Conservation (phyloP, 164 flowering plant species). For the Cinnamomum chago region DNA sequence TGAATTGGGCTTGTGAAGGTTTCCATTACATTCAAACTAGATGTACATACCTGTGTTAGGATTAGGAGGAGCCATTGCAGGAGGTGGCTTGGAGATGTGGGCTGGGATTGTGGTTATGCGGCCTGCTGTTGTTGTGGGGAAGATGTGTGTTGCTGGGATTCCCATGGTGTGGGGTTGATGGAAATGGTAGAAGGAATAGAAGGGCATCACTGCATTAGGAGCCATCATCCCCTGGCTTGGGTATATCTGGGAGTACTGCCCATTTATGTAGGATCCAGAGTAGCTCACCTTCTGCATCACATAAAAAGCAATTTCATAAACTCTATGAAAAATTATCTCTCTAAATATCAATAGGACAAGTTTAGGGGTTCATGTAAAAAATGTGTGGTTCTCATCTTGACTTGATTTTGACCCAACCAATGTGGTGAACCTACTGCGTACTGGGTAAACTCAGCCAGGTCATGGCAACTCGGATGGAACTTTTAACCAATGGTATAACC, state of each 20-base stretch:
- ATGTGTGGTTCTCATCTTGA: too few species aligned
- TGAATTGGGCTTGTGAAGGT: too few species aligned
- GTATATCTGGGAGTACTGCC: slow-evolving; percentile 58
- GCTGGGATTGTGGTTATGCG: slow-evolving; percentile 50
- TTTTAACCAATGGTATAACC: too few species aligned
- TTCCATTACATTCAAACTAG: background rate
- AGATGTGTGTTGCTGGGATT: slow-evolving; percentile 50
- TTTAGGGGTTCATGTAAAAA: too few species aligned
- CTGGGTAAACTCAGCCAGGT: slow-evolving; percentile 20
- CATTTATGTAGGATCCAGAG: slow-evolving; percentile 61
- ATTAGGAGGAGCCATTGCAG: slow-evolving; percentile 35
- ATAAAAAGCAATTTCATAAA: background rate
- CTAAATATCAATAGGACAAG: too few species aligned
- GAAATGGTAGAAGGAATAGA: slow-evolving; percentile 66
- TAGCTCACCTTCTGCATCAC: slow-evolving; percentile 50
- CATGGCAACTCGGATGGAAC: too few species aligned
- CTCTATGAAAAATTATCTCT: background rate
- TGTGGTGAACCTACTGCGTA: slow-evolving; percentile 45
- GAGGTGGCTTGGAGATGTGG: slow-evolving; percentile 56
- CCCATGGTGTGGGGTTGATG: slow-evolving; percentile 74
- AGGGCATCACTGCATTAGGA: slow-evolving; percentile 62
- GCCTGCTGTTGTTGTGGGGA: slow-evolving; percentile 44
- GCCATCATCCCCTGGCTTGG: slow-evolving; percentile 54
- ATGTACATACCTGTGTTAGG: slow-evolving; percentile 34
- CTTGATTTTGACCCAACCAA: too few species aligned